phyloP scores from a whole-genome alignment of 441 rosid genomes.

The Mallotus japonicus region DNA sequence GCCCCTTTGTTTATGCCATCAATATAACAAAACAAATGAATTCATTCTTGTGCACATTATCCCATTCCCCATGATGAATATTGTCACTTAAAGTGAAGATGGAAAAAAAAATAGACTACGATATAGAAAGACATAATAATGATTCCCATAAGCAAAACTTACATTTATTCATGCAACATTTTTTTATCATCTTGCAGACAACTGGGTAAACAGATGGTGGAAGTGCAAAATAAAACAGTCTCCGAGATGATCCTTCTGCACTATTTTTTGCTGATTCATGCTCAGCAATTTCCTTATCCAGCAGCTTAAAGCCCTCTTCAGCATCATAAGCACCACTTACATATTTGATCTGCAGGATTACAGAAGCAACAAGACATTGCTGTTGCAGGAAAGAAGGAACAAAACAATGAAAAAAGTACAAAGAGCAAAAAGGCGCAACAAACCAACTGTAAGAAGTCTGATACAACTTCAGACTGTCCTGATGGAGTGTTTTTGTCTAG shows the following conservation, averaged over 20 bases:
- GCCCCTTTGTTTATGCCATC: neutral
- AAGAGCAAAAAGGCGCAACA: slow-evolving; percentile 24
- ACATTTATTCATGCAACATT: slow-evolving; percentile 87
- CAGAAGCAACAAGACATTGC: slow-evolving; percentile 13
- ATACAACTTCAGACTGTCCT: slow-evolving; percentile 41
- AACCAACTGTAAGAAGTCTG: slow-evolving; percentile 85
- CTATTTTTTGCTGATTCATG: slow-evolving; percentile 70
- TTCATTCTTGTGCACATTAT: slow-evolving; percentile 4
- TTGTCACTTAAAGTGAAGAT: neutral
- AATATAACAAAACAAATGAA: neutral
- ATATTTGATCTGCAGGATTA: slow-evolving; percentile 68
- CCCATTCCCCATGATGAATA: neutral
- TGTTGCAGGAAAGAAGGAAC: slow-evolving; percentile 1
- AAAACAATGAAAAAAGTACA: slow-evolving; percentile 9
- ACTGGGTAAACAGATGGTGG: slow-evolving; percentile 97
- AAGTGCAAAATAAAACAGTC: slow-evolving; percentile 94
- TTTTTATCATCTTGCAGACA: slow-evolving; percentile 85
- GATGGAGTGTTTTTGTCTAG: slow-evolving; percentile 59
- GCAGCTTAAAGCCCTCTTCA: slow-evolving; percentile 70
- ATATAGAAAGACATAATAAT: slow-evolving; percentile 1
- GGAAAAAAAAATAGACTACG: neutral
- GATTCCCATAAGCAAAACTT: slow-evolving; percentile 29
- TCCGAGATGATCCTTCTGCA: slow-evolving; percentile 72
- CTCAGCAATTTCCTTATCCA: slow-evolving; percentile 74
- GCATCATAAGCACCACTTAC: slow-evolving; percentile 90